phyloP scores from a whole-genome alignment of 2,329 filamentous ascomycete species.

The Xylaria multiplex region DNA sequence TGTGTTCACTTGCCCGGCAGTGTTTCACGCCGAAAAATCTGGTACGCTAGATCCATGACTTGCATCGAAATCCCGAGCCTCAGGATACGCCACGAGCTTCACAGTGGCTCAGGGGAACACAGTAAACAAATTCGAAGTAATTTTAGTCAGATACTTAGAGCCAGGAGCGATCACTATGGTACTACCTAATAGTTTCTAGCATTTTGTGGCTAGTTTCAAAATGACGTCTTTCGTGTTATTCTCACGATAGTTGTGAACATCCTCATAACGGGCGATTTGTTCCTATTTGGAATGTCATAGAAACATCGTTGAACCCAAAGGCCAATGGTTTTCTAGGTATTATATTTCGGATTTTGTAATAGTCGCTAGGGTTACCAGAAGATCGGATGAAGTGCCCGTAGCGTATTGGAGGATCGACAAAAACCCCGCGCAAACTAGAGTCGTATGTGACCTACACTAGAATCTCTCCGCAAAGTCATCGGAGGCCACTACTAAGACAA shows the following conservation, averaged over 20 bases:
- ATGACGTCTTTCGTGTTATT: conserved; percentile 8
- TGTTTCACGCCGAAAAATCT: conserved; percentile 3
- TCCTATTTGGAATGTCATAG: conserved; percentile 6
- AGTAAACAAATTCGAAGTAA: not conserved
- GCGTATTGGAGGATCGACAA: conserved; percentile 28
- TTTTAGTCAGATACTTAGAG: not conserved
- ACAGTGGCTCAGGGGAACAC: not conserved
- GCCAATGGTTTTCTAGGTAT: not conserved
- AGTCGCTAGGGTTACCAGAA: conserved; percentile 12
- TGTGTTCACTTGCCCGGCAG: not conserved
- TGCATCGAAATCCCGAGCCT: conserved; percentile 19
- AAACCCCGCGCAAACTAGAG: conserved; percentile 19
- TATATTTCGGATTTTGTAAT: conserved; percentile 8
- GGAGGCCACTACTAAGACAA: conserved; percentile 18
- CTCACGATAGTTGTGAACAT: conserved; percentile 21
- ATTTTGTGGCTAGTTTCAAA: not conserved
- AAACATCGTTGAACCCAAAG: not conserved
- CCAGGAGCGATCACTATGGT: conserved; percentile 2
- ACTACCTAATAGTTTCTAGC: not conserved
- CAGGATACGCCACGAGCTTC: conserved; percentile 2
- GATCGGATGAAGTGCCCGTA: conserved; percentile 18
- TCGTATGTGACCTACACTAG: not conserved
- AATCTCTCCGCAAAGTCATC: not conserved
- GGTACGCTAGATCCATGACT: conserved; percentile 14
- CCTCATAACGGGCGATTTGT: conserved; percentile 4